Base-by-base conservation (phyloP, 1,284 basidiomycete genomes). In the Mycena sp. region DNA sequence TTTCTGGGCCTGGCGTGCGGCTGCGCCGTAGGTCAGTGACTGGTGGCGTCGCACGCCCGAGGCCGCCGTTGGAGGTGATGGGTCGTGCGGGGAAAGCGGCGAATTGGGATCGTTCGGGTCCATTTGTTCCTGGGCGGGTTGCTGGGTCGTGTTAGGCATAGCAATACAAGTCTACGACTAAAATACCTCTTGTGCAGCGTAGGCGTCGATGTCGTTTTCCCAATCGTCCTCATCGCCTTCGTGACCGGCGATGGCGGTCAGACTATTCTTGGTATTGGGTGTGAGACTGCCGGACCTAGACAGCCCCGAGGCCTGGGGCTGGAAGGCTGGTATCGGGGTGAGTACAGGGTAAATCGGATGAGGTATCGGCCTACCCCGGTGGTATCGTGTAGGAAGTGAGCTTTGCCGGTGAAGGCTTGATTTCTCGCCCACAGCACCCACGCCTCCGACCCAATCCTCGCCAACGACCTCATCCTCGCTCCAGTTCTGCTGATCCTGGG, bases 211-310 rank as follows among this genome's bases (percentile, higher is more conserved):
- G 35, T 87, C 87, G 44, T 82, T 80, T 73, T 92, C 91, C 92
- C 92, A 94, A 64, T 91, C 89, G 68, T 93, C 92, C 74, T 94
- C 92, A 65, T 93, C 91, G 69, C 87, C 91, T 70, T 93, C 91
- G 71, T 92, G 91, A 46, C 92, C 92, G 53, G 90, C 86, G 75
- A 94, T 94, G 58, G 89, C 89, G 41, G 89, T 85, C 54, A 94
- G 85, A 74, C 90, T 92, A 71, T 92, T 93, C 76, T 93, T 79
- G n/a, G 86, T 85, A 63, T 90, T 87, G 32, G 90, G 89, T 26
- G 89, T 89, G 67, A 83, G 74, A 69, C 80, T 87, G 25, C 90
- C 90, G 12, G 84, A 73, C 72, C 87, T 86, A 50, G 84, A 64
- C 3, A 67, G 52, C 14, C 62, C 58, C n/a, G 65, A 78, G 12